Evolutionary conservation across 2,329 filamentous ascomycete species (phyloP).

Genomic region (Cladophialophora exuberans): DNA sequence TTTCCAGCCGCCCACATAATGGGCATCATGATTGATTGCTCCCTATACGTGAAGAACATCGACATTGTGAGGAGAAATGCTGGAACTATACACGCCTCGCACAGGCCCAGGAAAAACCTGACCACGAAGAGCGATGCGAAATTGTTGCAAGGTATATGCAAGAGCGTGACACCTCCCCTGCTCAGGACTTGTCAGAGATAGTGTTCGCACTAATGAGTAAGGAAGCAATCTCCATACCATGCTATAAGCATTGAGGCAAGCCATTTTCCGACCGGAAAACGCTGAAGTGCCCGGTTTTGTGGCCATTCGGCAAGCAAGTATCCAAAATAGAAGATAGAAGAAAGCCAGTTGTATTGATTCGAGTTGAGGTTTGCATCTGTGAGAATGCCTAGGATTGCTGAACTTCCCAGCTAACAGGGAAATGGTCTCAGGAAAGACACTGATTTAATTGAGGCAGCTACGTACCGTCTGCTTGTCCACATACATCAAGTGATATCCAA

Average conservation of each 20-base stretch:
- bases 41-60: slow-evolving; percentile 24
- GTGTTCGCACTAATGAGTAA: neutral
- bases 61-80: slow-evolving; percentile 37
- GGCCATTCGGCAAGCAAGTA: slow-evolving; percentile 57
- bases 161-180: slow-evolving; percentile 17
- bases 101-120: slow-evolving; percentile 14
- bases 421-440: slow-evolving; percentile 41
- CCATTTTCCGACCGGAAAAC: slow-evolving; percentile 53
- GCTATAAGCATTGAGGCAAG: slow-evolving; percentile 41
- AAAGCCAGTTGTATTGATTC: slow-evolving; percentile 52
- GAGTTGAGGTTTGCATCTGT: slow-evolving; percentile 42
- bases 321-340: slow-evolving; percentile 52
- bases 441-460: slow-evolving; percentile 44
- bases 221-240: slow-evolving; percentile 42
- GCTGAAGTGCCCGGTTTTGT: slow-evolving; percentile 54
- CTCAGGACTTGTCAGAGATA: neutral
- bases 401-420: slow-evolving; percentile 36
- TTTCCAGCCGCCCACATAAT: slow-evolving; percentile 64
- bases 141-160: slow-evolving; percentile 18
- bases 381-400: slow-evolving; percentile 56
- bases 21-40: slow-evolving; percentile 17
- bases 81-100: slow-evolving; percentile 37
- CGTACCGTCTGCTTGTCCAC: slow-evolving; percentile 44
- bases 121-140: slow-evolving; percentile 18
- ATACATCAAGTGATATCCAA: slow-evolving; percentile 48